phyloP scores from a whole-genome alignment of 129 eudicot species.

The Gnaphalium uliginosum region DNA sequence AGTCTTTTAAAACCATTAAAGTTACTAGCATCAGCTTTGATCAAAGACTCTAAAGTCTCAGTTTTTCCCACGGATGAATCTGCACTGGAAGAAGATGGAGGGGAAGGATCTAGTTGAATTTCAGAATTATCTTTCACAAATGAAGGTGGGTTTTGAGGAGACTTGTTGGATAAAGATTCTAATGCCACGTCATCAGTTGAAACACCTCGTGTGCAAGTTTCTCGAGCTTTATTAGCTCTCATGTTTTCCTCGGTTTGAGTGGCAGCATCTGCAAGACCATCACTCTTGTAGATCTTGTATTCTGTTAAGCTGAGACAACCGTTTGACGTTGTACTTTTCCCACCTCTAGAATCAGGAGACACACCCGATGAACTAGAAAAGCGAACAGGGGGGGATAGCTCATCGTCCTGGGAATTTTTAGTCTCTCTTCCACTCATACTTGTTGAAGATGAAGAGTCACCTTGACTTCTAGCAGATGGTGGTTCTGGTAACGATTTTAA shows the following conservation, averaged over 20 bases:
- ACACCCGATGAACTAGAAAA: slow-evolving; percentile 57
- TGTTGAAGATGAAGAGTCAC: slow-evolving; percentile 75
- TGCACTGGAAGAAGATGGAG: slow-evolving; percentile 65
- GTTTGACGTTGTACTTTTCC: slow-evolving; percentile 50
- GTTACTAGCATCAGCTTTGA: slow-evolving; percentile 85
- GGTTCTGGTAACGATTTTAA: slow-evolving; percentile 72
- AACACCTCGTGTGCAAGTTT: slow-evolving; percentile 80
- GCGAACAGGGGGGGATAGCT: slow-evolving; percentile 69
- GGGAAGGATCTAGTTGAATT: slow-evolving; percentile 52
- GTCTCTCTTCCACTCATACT: slow-evolving; percentile 64
- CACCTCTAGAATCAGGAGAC: slow-evolving; percentile 66
- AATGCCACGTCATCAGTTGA: slow-evolving; percentile 66
- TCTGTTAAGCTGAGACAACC: slow-evolving; percentile 76
- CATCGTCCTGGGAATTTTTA: slow-evolving; percentile 68
- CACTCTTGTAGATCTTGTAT: slow-evolving; percentile 69
- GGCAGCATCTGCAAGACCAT: slow-evolving; percentile 84
- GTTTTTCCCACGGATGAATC: slow-evolving; percentile 67
- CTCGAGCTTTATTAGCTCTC: slow-evolving; percentile 35
- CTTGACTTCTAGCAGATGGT: slow-evolving; percentile 70
- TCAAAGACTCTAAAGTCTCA: slow-evolving; percentile 76
- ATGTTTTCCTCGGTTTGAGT: slow-evolving; percentile 76
- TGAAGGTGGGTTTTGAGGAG: slow-evolving; percentile 28
- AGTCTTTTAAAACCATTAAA: slow-evolving; percentile 56
- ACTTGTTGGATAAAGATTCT: slow-evolving; percentile 33
- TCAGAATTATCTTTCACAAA: slow-evolving; percentile 42